Base-by-base conservation (phyloP, 768 basidiomycete species). In the Neoboletus magnificus region DNA sequence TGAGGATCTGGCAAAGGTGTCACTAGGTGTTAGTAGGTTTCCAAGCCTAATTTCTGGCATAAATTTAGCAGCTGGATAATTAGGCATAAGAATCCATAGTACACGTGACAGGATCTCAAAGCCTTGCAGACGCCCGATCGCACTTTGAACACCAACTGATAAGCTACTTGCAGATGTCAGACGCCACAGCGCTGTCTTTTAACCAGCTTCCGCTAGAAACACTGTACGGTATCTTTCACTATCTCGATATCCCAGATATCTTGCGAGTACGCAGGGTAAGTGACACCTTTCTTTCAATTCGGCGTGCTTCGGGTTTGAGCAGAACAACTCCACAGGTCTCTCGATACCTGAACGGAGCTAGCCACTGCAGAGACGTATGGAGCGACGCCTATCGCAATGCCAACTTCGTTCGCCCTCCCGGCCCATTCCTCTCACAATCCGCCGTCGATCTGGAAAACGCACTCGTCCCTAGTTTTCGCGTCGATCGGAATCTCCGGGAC, bases 221-320 rank as follows among this genome's bases (percentile, higher is more conserved):
- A 8, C n/a, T 66, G 23, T 20, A 50, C 7, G 25, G 12, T 10
- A 41, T 64, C 44, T 45, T 61, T 30, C 23, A 39, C 27, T n/a
- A 67, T 16, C 55, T 67, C 11, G 43, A 62, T 4, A 32, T 66
- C 41, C 53, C 55, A 15, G 65, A 64, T 15, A 51, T 66, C 48
- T 11, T 61, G 50, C 43, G 54, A 30, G 20, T 58, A 25, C 65
- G 65, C 30, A 56, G 27, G 46, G 65, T 64, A 35, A 7, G 64
- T 60, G n/a, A 15, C n/a, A 9, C 13, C 6, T 37, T 30, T 37
- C 10, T 2, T 32, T n/a, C 36, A 27, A 47, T 18, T 23, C 10
- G 30, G 6, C 3, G 36, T 54, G 18, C 50, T 11, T 20, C 2
- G n/a, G 22, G 9, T 6, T n/a, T 36, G 35, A 37, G 22, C 1